phyloP scores from a whole-genome alignment of 495 filamentous ascomycete genomes.

The Hyaloscypha bicolor region DNA sequence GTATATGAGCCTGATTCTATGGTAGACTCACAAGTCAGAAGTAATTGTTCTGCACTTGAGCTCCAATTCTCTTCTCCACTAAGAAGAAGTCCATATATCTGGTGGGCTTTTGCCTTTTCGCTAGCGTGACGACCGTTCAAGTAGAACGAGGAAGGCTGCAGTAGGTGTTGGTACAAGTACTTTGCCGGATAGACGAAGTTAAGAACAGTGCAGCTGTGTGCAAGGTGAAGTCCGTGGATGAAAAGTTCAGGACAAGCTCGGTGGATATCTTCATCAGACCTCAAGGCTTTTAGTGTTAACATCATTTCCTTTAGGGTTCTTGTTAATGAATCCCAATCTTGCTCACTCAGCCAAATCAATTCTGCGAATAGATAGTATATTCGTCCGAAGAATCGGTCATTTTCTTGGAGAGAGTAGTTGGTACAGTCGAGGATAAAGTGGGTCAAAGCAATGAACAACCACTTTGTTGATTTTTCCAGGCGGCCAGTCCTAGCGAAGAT shows the following conservation, averaged over 20 bases:
- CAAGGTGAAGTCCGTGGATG: slow-evolving; percentile 9
- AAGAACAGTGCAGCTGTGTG: slow-evolving; percentile 1
- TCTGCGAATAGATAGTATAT: slow-evolving; percentile 5
- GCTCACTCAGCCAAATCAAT: not conserved
- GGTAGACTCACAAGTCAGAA: not conserved
- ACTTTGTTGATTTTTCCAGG: slow-evolving; percentile 1
- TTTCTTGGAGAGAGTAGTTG: not conserved
- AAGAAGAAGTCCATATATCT: slow-evolving; percentile 1
- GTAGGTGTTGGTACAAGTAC: not conserved
- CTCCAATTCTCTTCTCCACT: not conserved
- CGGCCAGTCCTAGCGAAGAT: not conserved
- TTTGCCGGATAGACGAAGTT: not conserved
- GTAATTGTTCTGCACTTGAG: slow-evolving; percentile 4
- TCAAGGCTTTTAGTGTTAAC: not conserved
- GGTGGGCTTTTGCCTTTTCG: slow-evolving; percentile 5
- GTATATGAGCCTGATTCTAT: not conserved
- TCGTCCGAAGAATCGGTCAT: not conserved
- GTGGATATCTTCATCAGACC: not conserved
- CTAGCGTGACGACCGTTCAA: not conserved
- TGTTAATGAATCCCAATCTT: slow-evolving; percentile 6
- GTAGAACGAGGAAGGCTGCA: not conserved
- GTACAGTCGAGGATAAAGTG: slow-evolving; percentile 9
- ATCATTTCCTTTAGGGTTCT: not conserved
- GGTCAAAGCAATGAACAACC: slow-evolving; percentile 3
- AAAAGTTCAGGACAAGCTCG: slow-evolving; percentile 5